Percentiles rank a stretch among this genome's conserved stretches.
These are phyloP conservation scores for Candida chauliodis DNA, from an alignment of 805 yeast species.

Conservation along the genomic window DNA sequence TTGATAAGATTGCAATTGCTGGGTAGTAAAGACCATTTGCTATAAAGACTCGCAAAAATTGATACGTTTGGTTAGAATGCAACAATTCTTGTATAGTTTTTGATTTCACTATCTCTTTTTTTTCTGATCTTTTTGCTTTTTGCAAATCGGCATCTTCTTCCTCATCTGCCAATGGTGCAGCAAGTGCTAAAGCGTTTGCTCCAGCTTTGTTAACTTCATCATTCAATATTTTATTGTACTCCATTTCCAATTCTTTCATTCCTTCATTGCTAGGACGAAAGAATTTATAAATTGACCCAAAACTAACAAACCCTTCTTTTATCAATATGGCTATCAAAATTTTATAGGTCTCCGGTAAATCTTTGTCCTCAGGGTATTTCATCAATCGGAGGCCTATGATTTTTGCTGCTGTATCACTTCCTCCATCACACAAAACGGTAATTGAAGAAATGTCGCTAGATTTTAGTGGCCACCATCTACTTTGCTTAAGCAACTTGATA, in stretches of 20 bases:
- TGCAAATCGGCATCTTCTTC: conserved; percentile 32
- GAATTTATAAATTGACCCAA: conserved; percentile 56
- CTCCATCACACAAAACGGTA: conserved; percentile 43
- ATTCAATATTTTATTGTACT: conserved; percentile 45
- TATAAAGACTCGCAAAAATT: conserved; percentile 51
- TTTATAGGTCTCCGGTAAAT: conserved; percentile 41
- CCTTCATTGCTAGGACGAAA: conserved; percentile 51
- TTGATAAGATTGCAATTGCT: conserved; percentile 52
- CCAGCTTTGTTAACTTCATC: conserved; percentile 58
- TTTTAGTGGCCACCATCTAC: conserved; percentile 66
- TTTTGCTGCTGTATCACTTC: conserved; percentile 53
- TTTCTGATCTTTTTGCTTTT: conserved; percentile 8
- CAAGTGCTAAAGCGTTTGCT: conserved; percentile 79
- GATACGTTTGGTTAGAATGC: conserved; percentile 22
- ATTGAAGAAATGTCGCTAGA: conserved; percentile 31
- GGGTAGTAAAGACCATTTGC: conserved; percentile 62
- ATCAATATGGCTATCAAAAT: conserved; percentile 53
- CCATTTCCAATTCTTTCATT: conserved; percentile 41
- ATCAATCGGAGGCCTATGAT: conserved; percentile 46
- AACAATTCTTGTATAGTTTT: conserved; percentile 14
- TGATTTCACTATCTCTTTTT: conserved; percentile 1
- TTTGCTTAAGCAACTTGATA: conserved; percentile 45
- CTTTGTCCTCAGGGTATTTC: conserved; percentile 26
- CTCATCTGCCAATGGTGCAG: conserved; percentile 73
- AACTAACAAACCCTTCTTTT: conserved; percentile 62